Evolutionary conservation across 2,329 filamentous ascomycete genomes (phyloP), one percentile per base, ranked within the genome.

Genomic region (Alternaria burnsii): DNA sequence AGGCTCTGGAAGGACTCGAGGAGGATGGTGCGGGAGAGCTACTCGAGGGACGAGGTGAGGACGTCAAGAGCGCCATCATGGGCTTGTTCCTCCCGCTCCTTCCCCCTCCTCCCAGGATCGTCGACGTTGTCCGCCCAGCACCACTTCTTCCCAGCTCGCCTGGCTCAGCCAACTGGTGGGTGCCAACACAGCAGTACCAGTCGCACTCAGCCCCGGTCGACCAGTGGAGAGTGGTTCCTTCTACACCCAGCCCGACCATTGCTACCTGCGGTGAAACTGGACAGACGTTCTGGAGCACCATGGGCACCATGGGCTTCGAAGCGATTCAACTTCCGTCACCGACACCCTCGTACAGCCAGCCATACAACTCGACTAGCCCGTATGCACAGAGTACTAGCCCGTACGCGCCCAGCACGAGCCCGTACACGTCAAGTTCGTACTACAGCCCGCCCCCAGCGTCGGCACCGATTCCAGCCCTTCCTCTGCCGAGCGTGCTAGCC

Each of bases 11-110:
- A 82, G 95, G 95, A 58, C 86, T 98, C 67, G 95, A 99, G 83
- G 95, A 98, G 82, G 94, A 97, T 74, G 95, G 95, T 63, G 92
- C 91, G 48, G 95, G 95, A 65, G 95, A 99, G 83, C 86, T 99
- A 68, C 88, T 98, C 62, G 91, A 91, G 75, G 94, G 94, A 68
- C 92, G 92, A 82, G 93, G 92, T 76, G 93, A 97, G 70, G 93
- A 97, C 71, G 94, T 97, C 80, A 97, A 97, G 87, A 88, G 85
- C 74, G 89, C 87, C 78, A 90, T 99, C 81, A 87, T 91, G 84
- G 88, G 86, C 71, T 85, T 98, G 75, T 93, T 97, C 84, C 91
- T 87, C 64, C 89, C 94, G 79, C 89, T 96, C 58, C 86, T 98
- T 67, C 87, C 96, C 62, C 94, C 92, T 60, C 93, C 93, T 70